These are phyloP conservation scores for Colletotrichum lindemuthianum DNA, from an alignment of 2,329 filamentous ascomycete species.

Conservation along the genomic window DNA sequence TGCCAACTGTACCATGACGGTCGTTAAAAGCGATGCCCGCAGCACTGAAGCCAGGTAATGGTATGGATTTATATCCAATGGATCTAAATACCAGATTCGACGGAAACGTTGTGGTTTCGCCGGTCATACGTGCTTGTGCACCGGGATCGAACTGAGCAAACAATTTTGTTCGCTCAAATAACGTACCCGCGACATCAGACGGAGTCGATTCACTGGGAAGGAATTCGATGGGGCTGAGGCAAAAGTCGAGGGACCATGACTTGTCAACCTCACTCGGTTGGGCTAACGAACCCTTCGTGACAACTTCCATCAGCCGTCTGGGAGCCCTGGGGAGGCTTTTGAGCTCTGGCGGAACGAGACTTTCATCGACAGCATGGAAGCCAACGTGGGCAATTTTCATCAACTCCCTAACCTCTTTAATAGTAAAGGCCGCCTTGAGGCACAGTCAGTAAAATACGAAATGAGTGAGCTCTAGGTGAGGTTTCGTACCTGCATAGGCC, in stretches of 20 bases:
- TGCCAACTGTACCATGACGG: conserved; percentile 78
- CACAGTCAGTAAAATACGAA: background rate
- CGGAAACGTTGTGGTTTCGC: conserved; percentile 62
- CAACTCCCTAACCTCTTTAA: conserved; percentile 92
- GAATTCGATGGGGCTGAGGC: conserved; percentile 81
- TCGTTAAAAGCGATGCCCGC: conserved; percentile 83
- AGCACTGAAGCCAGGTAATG: conserved; percentile 78
- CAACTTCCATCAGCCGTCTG: conserved; percentile 81
- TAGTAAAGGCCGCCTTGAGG: conserved; percentile 86
- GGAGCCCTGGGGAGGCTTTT: conserved; percentile 78
- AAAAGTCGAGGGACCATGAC: conserved; percentile 87
- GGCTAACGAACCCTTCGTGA: conserved; percentile 77
- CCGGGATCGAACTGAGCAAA: conserved; percentile 63
- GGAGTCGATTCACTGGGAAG: conserved; percentile 57
- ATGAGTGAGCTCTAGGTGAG: background rate
- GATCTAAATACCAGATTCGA: conserved; percentile 86
- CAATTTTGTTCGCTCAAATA: conserved; percentile 72
- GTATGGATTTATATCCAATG: conserved; percentile 90
- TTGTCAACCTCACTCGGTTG: conserved; percentile 61
- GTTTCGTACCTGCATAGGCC: conserved; percentile 79
- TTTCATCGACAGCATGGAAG: conserved; percentile 74
- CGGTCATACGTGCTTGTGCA: conserved; percentile 60
- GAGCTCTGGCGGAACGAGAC: conserved; percentile 74
- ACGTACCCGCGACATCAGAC: conserved; percentile 68
- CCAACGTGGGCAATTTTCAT: conserved; percentile 78